Evolutionary conservation across 352 stramenopile species (phyloP).

Genomic region (Globisporangium yorkense): DNA sequence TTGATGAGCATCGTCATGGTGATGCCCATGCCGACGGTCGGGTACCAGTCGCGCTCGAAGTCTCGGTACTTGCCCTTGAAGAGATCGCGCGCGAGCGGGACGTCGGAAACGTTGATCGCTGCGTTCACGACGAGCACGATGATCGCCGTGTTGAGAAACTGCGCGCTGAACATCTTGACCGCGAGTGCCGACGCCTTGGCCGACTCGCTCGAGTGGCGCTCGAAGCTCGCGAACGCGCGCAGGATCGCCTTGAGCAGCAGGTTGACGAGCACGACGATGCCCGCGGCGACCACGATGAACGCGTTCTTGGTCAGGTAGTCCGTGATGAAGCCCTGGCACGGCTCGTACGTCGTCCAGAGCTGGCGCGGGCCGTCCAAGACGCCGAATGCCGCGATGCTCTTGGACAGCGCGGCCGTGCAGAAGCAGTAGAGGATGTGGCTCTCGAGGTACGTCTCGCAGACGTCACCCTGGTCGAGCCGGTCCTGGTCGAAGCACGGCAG

Average conservation of each 20-base stretch:
- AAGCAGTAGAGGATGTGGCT: constrained; percentile 70
- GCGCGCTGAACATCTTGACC: constrained; percentile 73
- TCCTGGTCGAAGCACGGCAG: constrained; percentile 59
- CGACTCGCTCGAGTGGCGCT: constrained; percentile 77
- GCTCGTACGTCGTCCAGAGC: constrained; percentile 49
- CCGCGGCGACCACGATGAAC: constrained; percentile 59
- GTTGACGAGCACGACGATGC: constrained; percentile 74
- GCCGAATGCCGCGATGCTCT: constrained; percentile 38
- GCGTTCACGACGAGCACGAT: constrained; percentile 32
- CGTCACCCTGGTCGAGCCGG: constrained; percentile 20
- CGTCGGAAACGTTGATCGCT: constrained; percentile 52
- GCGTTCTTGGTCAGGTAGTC: constrained; percentile 63
- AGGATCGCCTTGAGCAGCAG: constrained; percentile 67
- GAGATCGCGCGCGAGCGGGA: constrained; percentile 49
- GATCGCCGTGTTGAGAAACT: constrained; percentile 83
- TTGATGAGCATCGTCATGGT: constrained; percentile 87
- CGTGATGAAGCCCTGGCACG: constrained; percentile 59
- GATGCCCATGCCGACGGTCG: constrained; percentile 81
- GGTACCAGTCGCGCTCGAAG: constrained; percentile 85
- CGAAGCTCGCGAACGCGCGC: constrained; percentile 57
- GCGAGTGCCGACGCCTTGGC: constrained; percentile 65
- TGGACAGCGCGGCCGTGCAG: constrained; percentile 46
- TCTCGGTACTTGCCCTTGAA: constrained; percentile 76
- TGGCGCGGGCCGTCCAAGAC: constrained; percentile 41
- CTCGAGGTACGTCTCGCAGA: constrained; percentile 55